Evolutionary conservation across 2,329 filamentous ascomycete species (phyloP).

Genomic region (Coniochaeta sp.): DNA sequence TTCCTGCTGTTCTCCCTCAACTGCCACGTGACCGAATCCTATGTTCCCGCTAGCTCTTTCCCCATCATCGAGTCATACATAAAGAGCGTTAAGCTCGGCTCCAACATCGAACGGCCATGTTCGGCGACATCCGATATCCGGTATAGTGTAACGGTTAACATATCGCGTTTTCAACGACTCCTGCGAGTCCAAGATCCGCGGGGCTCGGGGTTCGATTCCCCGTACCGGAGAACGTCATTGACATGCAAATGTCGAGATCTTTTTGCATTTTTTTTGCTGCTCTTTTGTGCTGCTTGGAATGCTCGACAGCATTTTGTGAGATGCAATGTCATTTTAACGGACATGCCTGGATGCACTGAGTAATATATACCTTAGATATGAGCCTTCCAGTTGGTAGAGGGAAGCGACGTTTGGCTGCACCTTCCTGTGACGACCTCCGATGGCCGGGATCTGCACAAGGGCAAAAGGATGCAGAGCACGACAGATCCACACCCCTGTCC

Average conservation of each 20-base stretch:
- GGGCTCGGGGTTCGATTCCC: slow-evolving; percentile 2
- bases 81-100: not conserved
- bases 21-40: not conserved
- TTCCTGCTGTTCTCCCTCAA: too few species aligned
- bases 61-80: not conserved
- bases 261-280: not conserved
- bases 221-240: not conserved
- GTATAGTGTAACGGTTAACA: slow-evolving; percentile 3
- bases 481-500: too few species aligned
- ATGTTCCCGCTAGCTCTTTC: too few species aligned
- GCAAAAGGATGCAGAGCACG: too few species aligned
- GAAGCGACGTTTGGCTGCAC: too few species aligned
- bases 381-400: too few species aligned
- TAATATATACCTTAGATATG: too few species aligned
- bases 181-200: not conserved
- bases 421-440: not conserved
- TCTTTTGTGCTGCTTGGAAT: too few species aligned
- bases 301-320: too few species aligned
- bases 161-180: not conserved
- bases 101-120: not conserved
- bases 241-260: not conserved
- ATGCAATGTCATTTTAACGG: too few species aligned
- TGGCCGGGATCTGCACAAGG: not conserved
- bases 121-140: not conserved
- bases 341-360: too few species aligned